These are phyloP conservation scores for Jatropha podagrica DNA, from an alignment of 441 rosid genomes.

Conservation along the genomic window DNA sequence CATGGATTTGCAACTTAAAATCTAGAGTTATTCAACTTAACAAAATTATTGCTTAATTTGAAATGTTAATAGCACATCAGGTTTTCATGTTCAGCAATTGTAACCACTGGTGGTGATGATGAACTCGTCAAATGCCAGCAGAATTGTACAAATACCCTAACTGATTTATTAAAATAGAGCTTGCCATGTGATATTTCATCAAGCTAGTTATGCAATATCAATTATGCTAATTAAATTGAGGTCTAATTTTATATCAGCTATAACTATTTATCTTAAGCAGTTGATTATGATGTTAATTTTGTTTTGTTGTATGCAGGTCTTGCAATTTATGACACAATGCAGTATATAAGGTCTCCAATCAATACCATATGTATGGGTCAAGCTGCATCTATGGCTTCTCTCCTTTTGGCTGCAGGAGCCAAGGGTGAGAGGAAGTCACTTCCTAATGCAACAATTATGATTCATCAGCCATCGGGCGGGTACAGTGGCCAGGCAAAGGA, in stretches of 20 bases:
- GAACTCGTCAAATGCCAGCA: conserved; percentile 7
- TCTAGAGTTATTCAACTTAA: background rate
- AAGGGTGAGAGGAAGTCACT: conserved; percentile 89
- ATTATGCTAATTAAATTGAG: too few species aligned
- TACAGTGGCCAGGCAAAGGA: conserved; percentile 97
- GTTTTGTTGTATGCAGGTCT: conserved; percentile 53
- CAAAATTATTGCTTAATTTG: background rate
- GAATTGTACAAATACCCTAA: background rate
- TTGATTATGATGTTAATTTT: conserved; percentile 15
- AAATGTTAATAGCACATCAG: background rate
- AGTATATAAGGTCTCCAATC: conserved; percentile 87
- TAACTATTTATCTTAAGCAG: too few species aligned
- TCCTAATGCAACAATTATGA: conserved; percentile 89
- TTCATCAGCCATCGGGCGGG: conserved; percentile 99
- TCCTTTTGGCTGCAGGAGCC: conserved; percentile 86
- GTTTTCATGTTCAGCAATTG: background rate
- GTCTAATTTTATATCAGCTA: too few species aligned
- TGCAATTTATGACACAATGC: conserved; percentile 97
- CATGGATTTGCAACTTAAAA: background rate
- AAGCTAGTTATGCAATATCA: background rate
- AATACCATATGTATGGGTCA: conserved; percentile 92
- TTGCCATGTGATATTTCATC: background rate
- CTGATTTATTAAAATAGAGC: background rate
- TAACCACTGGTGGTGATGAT: background rate
- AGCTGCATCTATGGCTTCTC: conserved; percentile 99